Base-by-base conservation (phyloP, 108 stramenopile genomes). In the Fragilaria radians region DNA sequence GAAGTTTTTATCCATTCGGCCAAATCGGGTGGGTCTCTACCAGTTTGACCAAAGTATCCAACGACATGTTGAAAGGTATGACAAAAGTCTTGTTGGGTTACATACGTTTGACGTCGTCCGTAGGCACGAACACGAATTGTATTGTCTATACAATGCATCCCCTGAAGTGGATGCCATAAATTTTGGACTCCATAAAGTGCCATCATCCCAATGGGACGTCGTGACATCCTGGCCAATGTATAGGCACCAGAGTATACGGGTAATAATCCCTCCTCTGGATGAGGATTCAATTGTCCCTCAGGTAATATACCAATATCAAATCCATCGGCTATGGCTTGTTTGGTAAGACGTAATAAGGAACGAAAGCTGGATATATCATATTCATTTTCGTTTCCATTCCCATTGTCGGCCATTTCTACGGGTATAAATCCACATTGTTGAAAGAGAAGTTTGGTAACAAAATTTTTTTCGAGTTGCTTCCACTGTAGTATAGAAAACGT, bases 221-320 rank as follows among this genome's bases (percentile, higher is more conserved):
- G 62, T 28, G 81, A 76, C 67, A 80, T 83, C 36, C 68, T 62
- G 5, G 91, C 82, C 54, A 93, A 54, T 22, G 77, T 81, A 58
- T 61, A 89, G 28, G 91, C 87, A 24, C 87, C 87, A 5, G 79
- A 60, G 56, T 82, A 87, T 19, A 85, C 60, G 22, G 83, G 83
- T 49, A 81, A 68, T 22, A 89, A 55, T 7, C 85, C 83, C 14
- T 76, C 54, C 56, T 84, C 80, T 5, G 91, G 91, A 14, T 61
- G 65, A 0, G 91, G 91, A 66, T 93, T 93, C 42, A 87, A 64
- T 62, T 93, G 91, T 32, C 91, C 91, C 63, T 93, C 91, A 0
- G 91, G 91, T 31, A 89, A 48, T 30, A 93, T 79, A 1, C 83
- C 77, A 58, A 93, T 76, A 62, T 93, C 91, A 62, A 86, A 93